Evolutionary conservation across 352 stramenopile genomes (phyloP), one percentile per base, ranked within the genome.

Genomic region (Pelagophyceae sp.): DNA sequence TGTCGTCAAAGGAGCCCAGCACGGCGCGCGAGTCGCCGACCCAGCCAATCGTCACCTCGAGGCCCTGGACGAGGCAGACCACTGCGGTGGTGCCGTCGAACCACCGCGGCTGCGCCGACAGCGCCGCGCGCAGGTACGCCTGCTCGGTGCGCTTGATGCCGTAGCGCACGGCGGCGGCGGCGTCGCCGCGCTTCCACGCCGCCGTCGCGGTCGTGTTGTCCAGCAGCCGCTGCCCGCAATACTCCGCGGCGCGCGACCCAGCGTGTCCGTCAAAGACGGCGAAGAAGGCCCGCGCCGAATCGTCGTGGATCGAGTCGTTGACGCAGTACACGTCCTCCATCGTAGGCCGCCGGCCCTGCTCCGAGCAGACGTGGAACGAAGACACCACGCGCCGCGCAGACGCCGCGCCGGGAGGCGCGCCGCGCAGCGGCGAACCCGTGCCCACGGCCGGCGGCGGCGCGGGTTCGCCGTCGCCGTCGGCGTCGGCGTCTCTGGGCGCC

Each of bases 241-340:
- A 70, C 29, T 75, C 20, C n/a, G 38, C 50, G 5, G 76, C 76
- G 1, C 65, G 60, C 3, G 63, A 58, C 20, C 76, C 76, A 0
- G 69, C 76, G 51, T 80, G 76, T 6, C 76, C 76, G 76, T 80
- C 76, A 69, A 80, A 80, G 29, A 80, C 51, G 6, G 15, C 75
- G 23, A 80, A 69, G 29, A 72, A 77, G 2, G 20, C 27, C 38
- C 38, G 33, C 15, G 1, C 27, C 67, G 37, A 19, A 5, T 74
- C 67, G 67, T 74, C 67, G 27, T 74, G 67, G 33, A 74, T 74
- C 35, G 35, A 58, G 5, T 6, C 17, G 11, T 11, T n/a, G 6
- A 74, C 38, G 15, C 29, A 20, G 67, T 74, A 74, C 19, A 74
- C 67, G 37, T 74, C 67, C 67, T 74, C 67, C 67, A 74, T 74